A percentile compares a stretch with the other conserved stretches of the same genome.
Evolutionary conservation across 331 rosid genomes (phyloP).

Genomic region (Quercus tomentella): DNA sequence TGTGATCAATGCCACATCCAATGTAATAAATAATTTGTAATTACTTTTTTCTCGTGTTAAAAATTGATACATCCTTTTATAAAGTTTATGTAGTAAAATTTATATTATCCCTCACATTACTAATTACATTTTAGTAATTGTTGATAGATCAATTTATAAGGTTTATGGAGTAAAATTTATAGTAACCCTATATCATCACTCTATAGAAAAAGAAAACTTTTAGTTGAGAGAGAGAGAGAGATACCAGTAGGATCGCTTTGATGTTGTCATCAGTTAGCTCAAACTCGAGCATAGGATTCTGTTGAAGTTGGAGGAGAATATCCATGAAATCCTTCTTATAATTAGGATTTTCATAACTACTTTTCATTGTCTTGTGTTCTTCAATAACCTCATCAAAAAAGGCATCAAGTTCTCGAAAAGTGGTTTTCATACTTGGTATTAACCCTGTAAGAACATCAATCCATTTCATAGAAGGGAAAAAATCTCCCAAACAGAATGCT

Average conservation of each 20-base stretch:
- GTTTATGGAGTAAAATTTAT: too few relatives aligned
- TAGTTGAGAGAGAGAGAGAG: neutral
- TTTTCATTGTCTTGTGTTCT: constrained; percentile 15
- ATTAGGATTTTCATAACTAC: neutral
- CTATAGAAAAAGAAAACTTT: too few relatives aligned
- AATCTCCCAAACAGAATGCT: constrained; percentile 31
- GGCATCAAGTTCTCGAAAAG: constrained; percentile 18
- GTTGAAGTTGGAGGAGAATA: constrained; percentile 30
- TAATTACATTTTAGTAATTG: too few relatives aligned
- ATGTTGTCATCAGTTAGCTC: constrained; percentile 22
- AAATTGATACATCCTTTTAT: too few relatives aligned
- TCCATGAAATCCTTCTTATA: constrained; percentile 33
- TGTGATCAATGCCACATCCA: too few relatives aligned
- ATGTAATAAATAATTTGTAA: too few relatives aligned
- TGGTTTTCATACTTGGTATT: neutral
- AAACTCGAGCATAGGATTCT: neutral
- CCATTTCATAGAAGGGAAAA: constrained; percentile 37
- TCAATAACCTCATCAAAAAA: constrained; percentile 31
- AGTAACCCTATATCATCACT: too few relatives aligned
- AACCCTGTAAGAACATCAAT: constrained; percentile 35
- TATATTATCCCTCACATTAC: too few relatives aligned
- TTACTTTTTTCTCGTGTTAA: too few relatives aligned
- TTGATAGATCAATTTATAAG: too few relatives aligned
- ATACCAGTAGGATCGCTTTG: constrained; percentile 41
- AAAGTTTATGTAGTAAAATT: too few relatives aligned